phyloP scores from a whole-genome alignment of 2,329 filamentous ascomycete genomes.

The Hypoxylon sp. region DNA sequence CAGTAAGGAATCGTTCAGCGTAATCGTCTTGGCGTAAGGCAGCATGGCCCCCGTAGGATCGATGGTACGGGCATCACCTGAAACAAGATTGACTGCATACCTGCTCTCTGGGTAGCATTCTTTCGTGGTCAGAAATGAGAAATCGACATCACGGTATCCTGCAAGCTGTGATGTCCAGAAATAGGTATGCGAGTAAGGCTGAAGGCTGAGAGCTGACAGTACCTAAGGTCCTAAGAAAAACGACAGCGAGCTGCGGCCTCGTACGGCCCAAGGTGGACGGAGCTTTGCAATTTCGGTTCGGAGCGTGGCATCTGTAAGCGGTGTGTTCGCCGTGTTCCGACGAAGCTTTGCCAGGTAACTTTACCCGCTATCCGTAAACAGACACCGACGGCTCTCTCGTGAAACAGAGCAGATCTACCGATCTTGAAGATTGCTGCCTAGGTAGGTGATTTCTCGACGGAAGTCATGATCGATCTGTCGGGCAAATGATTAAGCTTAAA shows the following conservation, averaged over 20 bases:
- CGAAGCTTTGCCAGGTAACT: background rate
- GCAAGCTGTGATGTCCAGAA: conserved; percentile 24
- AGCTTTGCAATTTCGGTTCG: no score
- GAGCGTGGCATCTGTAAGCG: no score
- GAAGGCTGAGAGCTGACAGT: conserved; percentile 25
- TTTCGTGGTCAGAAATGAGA: conserved; percentile 21
- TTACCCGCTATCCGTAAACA: background rate
- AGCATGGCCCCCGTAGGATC: conserved; percentile 27
- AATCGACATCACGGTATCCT: conserved; percentile 12
- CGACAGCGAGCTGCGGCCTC: background rate
- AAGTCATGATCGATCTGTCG: background rate
- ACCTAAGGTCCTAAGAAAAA: no score
- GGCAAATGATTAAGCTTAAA: conserved; percentile 9
- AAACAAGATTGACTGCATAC: conserved; percentile 31
- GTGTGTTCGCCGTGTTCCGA: background rate
- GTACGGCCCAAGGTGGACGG: background rate
- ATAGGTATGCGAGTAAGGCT: conserved; percentile 30
- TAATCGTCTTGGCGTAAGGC: conserved; percentile 9
- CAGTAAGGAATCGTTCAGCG: background rate
- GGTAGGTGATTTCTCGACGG: background rate
- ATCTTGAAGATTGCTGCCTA: no score
- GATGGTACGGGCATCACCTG: conserved; percentile 26
- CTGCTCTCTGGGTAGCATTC: conserved; percentile 22
- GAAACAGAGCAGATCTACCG: background rate
- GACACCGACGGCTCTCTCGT: background rate